Evolutionary conservation across 495 filamentous ascomycete species (phyloP).

Genomic region (Tuber melanosporum): DNA sequence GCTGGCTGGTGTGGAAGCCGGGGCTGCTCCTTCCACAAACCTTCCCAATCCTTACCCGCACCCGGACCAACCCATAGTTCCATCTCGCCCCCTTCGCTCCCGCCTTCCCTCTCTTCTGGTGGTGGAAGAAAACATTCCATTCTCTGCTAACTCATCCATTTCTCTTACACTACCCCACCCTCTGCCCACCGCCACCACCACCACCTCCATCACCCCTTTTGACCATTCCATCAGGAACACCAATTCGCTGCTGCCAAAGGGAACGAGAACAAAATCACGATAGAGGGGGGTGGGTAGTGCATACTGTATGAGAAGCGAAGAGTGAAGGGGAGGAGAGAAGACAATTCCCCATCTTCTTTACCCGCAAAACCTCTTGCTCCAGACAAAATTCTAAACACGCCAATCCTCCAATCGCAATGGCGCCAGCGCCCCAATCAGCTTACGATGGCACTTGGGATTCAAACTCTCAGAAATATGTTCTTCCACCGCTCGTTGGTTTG

Average conservation of each 20-base stretch:
- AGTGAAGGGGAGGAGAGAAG: conserved; percentile 1
- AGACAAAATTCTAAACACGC: background rate
- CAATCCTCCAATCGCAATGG: background rate
- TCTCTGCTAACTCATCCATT: conserved; percentile 2
- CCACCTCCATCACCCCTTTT: background rate
- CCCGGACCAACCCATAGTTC: background rate
- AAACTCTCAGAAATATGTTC: conserved; percentile 18
- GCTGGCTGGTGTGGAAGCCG: background rate
- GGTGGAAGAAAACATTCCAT: conserved; percentile 2
- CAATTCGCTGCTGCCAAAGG: background rate
- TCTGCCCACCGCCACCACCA: background rate
- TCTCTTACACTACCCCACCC: background rate
- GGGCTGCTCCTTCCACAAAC: background rate
- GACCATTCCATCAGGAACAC: background rate
- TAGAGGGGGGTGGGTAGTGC: background rate
- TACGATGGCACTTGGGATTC: conserved; percentile 31
- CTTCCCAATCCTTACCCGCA: background rate
- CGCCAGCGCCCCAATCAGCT: conserved; percentile 28
- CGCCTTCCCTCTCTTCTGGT: background rate
- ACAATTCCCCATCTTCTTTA: conserved; percentile 1
- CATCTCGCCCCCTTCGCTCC: background rate
- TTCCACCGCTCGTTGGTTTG: conserved; percentile 37
- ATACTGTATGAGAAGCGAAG: background rate
- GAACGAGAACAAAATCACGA: background rate
- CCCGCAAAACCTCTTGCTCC: background rate